Percentiles rank a stretch among this genome's conserved stretches.
These are phyloP conservation scores for Chaetomiaceae sp. DNA, from an alignment of 2,329 filamentous ascomycete genomes.

Conservation along the genomic window DNA sequence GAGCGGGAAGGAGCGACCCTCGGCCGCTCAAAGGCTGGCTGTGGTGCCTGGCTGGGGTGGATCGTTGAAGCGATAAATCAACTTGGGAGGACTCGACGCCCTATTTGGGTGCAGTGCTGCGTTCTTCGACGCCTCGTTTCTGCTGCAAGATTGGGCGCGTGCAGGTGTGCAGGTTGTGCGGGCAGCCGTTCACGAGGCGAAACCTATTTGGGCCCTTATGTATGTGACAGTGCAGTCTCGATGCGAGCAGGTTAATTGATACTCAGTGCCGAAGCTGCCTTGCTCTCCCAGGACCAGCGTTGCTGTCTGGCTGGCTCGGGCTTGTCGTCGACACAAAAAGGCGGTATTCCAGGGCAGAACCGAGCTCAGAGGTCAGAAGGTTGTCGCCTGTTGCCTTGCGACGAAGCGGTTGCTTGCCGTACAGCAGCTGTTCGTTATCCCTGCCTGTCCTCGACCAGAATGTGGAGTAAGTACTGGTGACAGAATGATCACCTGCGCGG, in stretches of 20 bases:
- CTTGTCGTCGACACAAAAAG: constrained; percentile 21
- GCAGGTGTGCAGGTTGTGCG: not conserved
- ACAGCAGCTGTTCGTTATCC: not conserved
- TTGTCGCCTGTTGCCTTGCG: no score
- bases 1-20: constrained; percentile 6
- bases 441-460: no score
- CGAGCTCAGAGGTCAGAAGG: no score
- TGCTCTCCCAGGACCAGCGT: not conserved
- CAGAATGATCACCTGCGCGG: no score
- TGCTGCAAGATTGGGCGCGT: not conserved
- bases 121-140: not conserved
- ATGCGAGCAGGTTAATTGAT: not conserved
- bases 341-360: constrained; percentile 21
- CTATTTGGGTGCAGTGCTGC: not conserved
- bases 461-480: no score
- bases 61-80: no score
- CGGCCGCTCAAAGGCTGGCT: not conserved
- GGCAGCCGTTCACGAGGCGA: no score
- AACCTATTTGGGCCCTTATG: no score
- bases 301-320: not conserved
- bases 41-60: constrained; percentile 1
- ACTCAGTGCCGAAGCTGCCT: not conserved
- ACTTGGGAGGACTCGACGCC: no score
- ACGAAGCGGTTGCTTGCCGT: not conserved
- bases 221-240: not conserved